Base-by-base conservation (phyloP, 2,329 filamentous ascomycete genomes). In the Simplicillium aogashimaense region DNA sequence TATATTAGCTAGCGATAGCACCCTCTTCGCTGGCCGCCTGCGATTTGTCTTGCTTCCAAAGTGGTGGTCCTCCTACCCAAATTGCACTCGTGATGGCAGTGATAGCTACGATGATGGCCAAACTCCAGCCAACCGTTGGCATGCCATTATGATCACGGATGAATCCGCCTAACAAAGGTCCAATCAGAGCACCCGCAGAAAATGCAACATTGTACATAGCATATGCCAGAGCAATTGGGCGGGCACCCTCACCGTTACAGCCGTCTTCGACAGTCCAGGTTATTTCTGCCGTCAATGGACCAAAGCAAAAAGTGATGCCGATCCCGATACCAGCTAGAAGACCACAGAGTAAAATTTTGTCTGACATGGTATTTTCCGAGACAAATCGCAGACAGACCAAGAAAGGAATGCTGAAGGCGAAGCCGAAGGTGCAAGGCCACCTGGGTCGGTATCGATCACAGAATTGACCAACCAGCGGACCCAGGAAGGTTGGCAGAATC, bases 121-220 rank as follows among this genome's bases (percentile, higher is more conserved):
- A 36, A 31, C 42, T 49, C 58, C 55, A 59, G 17, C 55, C 56
- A 15, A 60, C 51, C 11, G 57, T 50, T n/a, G 46, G 45, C 53
- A 57, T 61, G 18, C 57, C 58, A 18, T 51, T 49, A 20, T 36
- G 48, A 18, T 61, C 47, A n/a, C 55, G 49, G 17, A 61, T 53
- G 43, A 61, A 48, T 6, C 59, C 59, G 12, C 57, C 57, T 45
- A 61, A 45, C 7, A 61, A 48, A 4, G 59, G 59, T 1, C 59
- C 59, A 13, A 55, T 32, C 28, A 61, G 38, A 14, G 56, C 50
- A 2, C 59, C 59, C 4, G 48, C 53, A 3, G 58, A 56, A 39
- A 53, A 61, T 8, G 59, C 55, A 42, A 61, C 52, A 36, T 59
- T 62, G 42, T 60, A 61, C 30, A 61, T 42, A 3, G 56, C 58